Evolutionary conservation across 2,329 filamentous ascomycete species (phyloP).

Genomic region (Aspergillus sp.): DNA sequence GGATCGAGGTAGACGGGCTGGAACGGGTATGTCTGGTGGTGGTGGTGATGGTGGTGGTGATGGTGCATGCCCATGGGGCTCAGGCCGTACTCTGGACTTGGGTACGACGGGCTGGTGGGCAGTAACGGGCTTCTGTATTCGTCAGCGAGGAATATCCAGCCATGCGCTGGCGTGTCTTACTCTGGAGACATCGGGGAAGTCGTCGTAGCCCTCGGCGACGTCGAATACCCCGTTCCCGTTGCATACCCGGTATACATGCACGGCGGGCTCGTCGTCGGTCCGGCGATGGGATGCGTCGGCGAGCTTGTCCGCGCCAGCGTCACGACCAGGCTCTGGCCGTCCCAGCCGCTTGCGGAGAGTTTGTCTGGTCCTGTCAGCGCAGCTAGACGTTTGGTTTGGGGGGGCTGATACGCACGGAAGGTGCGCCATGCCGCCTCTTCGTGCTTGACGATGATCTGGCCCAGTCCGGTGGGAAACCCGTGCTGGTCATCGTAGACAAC

Average conservation of each 20-base stretch:
- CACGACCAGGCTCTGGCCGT: constrained; percentile 34
- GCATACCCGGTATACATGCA: constrained; percentile 17
- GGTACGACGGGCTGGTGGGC: constrained; percentile 12
- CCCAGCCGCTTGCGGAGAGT: constrained; percentile 34
- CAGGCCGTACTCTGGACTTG: constrained; percentile 17
- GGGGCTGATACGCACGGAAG: constrained; percentile 25
- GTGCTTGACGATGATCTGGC: constrained; percentile 37
- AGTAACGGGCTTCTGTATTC: constrained; percentile 13
- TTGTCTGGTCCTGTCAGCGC: constrained; percentile 20
- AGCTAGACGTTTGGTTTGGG: neutral
- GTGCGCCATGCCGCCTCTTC: constrained; percentile 37
- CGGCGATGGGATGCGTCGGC: constrained; percentile 33
- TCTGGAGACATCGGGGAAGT: constrained; percentile 29
- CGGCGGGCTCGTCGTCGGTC: constrained; percentile 31
- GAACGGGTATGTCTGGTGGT: too few relatives aligned
- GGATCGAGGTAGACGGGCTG: too few relatives aligned
- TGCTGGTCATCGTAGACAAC: constrained; percentile 37
- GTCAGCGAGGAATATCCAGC: constrained; percentile 1
- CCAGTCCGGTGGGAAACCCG: constrained; percentile 34
- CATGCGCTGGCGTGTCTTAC: constrained; percentile 15
- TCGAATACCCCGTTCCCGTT: constrained; percentile 20
- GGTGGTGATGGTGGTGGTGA: constrained; percentile 3
- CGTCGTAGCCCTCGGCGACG: constrained; percentile 19
- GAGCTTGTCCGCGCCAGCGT: constrained; percentile 32
- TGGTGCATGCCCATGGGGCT: constrained; percentile 16